Percentiles rank a stretch among this genome's conserved stretches.
Conservation (phyloP, 169 alveolate genomes). For the Eimeria brunetti region DNA sequence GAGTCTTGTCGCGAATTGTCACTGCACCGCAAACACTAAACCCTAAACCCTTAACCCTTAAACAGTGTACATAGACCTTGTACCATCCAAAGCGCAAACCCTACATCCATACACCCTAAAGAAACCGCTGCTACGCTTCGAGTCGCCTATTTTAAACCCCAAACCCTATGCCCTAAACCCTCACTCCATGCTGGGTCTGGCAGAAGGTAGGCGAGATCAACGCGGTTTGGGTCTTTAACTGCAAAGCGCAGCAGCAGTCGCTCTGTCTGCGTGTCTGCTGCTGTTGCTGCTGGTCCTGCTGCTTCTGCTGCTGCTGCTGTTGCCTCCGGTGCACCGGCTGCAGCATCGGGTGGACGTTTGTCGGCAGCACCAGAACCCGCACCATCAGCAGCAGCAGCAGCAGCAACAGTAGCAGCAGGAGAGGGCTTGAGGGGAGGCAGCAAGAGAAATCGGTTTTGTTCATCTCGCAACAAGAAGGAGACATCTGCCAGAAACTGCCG, state of each 20-base stretch:
- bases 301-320: not conserved
- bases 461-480: not conserved
- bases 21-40: constrained; percentile 42
- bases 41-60: constrained; percentile 5
- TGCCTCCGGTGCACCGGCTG: not conserved
- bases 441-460: not conserved
- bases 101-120: not conserved
- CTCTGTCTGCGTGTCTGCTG: not conserved
- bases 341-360: not conserved
- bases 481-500: not conserved
- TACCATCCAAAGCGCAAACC: not conserved
- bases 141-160: not conserved
- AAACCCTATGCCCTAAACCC: constrained; percentile 3
- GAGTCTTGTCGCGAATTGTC: constrained; percentile 11
- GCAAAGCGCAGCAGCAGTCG: constrained; percentile 22
- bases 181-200: constrained; percentile 55
- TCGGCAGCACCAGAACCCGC: not conserved
- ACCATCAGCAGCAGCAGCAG: no score
- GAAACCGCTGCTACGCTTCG: not conserved
- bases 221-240: not conserved
- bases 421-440: not conserved
- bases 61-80: not conserved
- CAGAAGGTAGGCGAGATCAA: constrained; percentile 38
- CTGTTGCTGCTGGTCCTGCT: no score
- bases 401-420: not conserved